Base-by-base conservation (phyloP, 1,284 basidiomycete genomes). In the Boletellus deceptivus region DNA sequence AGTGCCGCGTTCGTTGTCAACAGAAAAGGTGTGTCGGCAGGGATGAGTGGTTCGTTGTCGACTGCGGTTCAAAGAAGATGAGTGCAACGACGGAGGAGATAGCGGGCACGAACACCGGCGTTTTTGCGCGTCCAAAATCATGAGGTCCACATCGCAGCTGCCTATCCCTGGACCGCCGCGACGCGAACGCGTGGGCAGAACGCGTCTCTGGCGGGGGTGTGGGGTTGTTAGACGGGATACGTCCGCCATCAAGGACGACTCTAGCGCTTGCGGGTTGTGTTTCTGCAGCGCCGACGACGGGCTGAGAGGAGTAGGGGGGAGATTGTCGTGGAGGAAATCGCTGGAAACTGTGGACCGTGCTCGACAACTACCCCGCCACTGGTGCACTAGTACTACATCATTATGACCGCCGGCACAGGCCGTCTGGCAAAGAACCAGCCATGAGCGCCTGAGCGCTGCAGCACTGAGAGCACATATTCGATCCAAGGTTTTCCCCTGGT, bases 101-200 rank as follows among this genome's bases (percentile, higher is more conserved):
- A 8, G 39, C 50, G 57, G 49, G 48, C 34, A 82, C 89, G 67
- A 70, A 93, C 91, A 77, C 75, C 79, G 83, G 62, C 89, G 80
- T 68, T 83, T 82, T 61, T 89, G 78, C 60, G 85, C 87, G 61
- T 93, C 91, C 55, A 93, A 70, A 64, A 95, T 88, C 82, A 91
- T 86, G 54, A 84, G 65, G 73, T 95, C 92, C 25, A 86, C 72
- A 57, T 92, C 89, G 64, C 83, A 83, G 55, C 69, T 82, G 50
- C 89, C 87, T 44, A 89, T 80, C 34, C 84, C 86, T 35, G 86
- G 85, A 4, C 87, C 88, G 45, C 89, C 86, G 52, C 91, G 80
- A 58, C 89, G 78, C 49, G 86, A 80, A 58, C 91, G 82, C 64
- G 87, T 81, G 31, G 91, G 91, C 47, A 91, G 72, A 40, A 92